phyloP scores from a whole-genome alignment of 805 yeast species.

The Yueomyces sp. region DNA sequence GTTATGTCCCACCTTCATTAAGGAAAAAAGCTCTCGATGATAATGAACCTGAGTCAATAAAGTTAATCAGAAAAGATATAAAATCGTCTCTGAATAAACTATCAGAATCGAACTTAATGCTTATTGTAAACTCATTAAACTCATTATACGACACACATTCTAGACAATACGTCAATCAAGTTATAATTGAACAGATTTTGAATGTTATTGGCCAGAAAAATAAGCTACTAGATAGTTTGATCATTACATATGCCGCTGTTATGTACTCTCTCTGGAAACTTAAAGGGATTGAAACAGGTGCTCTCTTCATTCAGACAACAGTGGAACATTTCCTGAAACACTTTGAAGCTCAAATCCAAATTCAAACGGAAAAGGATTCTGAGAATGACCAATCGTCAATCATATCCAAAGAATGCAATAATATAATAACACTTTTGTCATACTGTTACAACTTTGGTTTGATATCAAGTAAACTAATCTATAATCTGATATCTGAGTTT shows the following conservation, averaged over 20 bases:
- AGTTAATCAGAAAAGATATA: conserved; percentile 43
- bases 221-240: conserved; percentile 62
- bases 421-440: conserved; percentile 60
- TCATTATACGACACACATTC: conserved; percentile 52
- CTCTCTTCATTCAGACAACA: conserved; percentile 61
- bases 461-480: conserved; percentile 58
- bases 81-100: conserved; percentile 79
- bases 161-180: conserved; percentile 66
- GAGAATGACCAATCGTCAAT: conserved; percentile 4
- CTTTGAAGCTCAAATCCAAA: conserved; percentile 16
- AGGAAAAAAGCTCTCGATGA: conserved; percentile 37
- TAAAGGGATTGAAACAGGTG: conserved; percentile 86
- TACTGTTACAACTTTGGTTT: conserved; percentile 68
- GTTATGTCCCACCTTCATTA: conserved; percentile 81
- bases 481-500: conserved; percentile 53
- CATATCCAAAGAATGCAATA: conserved; percentile 38
- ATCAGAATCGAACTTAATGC: conserved; percentile 72
- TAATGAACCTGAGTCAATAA: conserved; percentile 31
- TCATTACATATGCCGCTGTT: conserved; percentile 66
- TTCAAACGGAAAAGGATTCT: background rate
- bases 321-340: conserved; percentile 53
- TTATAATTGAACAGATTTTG: conserved; percentile 46
- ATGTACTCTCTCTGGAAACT: conserved; percentile 60
- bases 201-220: conserved; percentile 54
- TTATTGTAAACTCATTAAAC: conserved; percentile 58